phyloP scores from a whole-genome alignment of 179 eudicot species.

The Silene noctiflora region DNA sequence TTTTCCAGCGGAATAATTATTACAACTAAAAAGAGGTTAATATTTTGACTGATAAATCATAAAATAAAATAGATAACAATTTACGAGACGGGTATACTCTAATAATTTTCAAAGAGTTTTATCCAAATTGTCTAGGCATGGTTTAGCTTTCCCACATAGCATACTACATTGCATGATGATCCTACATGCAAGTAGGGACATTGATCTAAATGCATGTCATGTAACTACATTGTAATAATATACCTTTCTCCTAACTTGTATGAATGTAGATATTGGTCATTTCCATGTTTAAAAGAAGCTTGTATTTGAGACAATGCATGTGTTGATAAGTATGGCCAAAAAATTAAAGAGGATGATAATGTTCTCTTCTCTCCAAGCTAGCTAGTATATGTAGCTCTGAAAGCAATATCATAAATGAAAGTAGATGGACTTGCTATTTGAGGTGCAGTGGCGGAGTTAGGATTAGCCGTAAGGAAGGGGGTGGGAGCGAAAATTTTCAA shows the following conservation, averaged over 20 bases:
- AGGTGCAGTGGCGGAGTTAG: too few species aligned
- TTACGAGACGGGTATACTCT: too few species aligned
- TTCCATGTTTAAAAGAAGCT: slow-evolving; percentile 1
- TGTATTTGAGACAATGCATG: slow-evolving; percentile 26
- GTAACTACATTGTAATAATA: neutral
- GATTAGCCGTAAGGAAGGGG: too few species aligned
- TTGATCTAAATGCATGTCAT: neutral
- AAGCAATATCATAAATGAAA: slow-evolving; percentile 6
- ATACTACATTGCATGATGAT: slow-evolving; percentile 6
- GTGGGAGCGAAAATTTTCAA: too few species aligned
- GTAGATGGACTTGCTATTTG: neutral
- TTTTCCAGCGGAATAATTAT: too few species aligned
- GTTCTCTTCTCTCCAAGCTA: slow-evolving; percentile 9
- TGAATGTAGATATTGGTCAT: slow-evolving; percentile 21
- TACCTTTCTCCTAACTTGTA: neutral
- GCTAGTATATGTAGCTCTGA: neutral
- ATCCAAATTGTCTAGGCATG: slow-evolving; percentile 16
- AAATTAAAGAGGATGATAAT: slow-evolving; percentile 5
- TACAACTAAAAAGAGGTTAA: too few species aligned
- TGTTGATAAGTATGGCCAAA: slow-evolving; percentile 28
- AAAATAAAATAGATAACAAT: too few species aligned
- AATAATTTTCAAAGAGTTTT: neutral
- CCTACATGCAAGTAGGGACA: slow-evolving; percentile 27
- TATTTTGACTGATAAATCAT: too few species aligned
- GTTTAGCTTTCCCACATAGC: slow-evolving; percentile 4